Base-by-base conservation (phyloP, 192 early-diverging fungal species). In the Phlyctochytrium planicorne region DNA sequence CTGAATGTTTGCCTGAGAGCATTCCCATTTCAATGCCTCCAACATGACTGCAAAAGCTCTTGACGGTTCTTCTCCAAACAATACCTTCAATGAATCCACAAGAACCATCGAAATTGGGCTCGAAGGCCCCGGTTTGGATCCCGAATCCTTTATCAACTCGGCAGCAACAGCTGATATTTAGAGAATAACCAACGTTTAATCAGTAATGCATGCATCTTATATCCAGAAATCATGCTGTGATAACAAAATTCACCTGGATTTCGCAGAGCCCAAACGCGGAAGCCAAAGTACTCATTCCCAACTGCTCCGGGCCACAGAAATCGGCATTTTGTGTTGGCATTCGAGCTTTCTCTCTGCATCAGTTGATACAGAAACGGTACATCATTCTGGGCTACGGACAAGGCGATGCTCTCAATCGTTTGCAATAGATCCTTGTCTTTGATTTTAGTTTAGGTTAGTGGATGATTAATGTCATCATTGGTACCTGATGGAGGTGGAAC, bases 1-100 rank as follows among this genome's bases (percentile, higher is more conserved):
- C 40, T 47, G 40, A 47, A 47, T 47, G 40, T 6, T 47, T 47
- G 40, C 6, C 40, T 47, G 40, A 47, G 40, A 47, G 40, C 40
- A 47, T 47, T 47, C 40, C 40, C 40, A 14, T 20, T 20, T 47
- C 40, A 47, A 47, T 20, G 40, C 20, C 40, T 47, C 40, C 10
- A 47, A 14, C 40, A 47, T 20, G 6, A 14, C 10, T 14, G 40
- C 40, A 47, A 47, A 47, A 20, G 6, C 40, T 47, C 20, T 47
- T 20, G 40, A 6, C 6, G 10, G 6, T 47, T 47, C 20, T 47
- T 47, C 40, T 20, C 40, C 40, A 47, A 20, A 14, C n/a, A n/a
- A n/a, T n/a, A n/a, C n/a, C n/a, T n/a, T n/a, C n/a, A n/a, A n/a
- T n/a, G n/a, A n/a, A n/a, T n/a, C n/a, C n/a, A n/a, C n/a, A n/a